Conservation (phyloP, 495 filamentous ascomycete species). For the Neurospora pannonica region DNA sequence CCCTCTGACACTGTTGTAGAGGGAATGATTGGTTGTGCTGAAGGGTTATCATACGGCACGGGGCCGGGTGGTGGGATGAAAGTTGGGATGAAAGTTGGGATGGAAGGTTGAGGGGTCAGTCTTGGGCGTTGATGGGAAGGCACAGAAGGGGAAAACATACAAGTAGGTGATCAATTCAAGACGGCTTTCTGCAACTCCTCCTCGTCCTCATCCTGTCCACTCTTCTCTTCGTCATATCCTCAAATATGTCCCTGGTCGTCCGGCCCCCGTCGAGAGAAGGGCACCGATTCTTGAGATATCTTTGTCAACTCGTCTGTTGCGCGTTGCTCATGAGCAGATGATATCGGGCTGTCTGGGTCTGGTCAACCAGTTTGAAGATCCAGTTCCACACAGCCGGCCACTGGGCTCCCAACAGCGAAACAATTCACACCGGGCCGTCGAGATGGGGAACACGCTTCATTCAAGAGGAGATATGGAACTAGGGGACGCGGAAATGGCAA, state of each 20-base stretch:
- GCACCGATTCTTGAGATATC: not conserved
- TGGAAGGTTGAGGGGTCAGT: not conserved
- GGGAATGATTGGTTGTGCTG: not conserved
- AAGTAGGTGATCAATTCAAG: not conserved
- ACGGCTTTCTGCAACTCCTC: not conserved
- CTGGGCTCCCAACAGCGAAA: slow-evolving; percentile 4
- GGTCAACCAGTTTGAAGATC: not conserved
- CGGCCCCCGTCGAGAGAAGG: not conserved
- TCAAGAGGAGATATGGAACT: slow-evolving; percentile 43
- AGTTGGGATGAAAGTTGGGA: not conserved
- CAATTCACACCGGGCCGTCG: slow-evolving; percentile 49
- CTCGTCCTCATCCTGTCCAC: not conserved
- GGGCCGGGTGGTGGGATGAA: not conserved
- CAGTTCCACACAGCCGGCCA: not conserved
- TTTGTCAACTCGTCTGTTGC: not conserved
- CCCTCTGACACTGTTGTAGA: not conserved
- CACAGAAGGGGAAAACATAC: not conserved
- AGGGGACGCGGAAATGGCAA: slow-evolving; percentile 10
- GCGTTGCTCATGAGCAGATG: not conserved
- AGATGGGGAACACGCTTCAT: slow-evolving; percentile 38
- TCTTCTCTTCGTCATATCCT: not conserved
- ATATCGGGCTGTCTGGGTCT: not conserved
- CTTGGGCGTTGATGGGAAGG: not conserved
- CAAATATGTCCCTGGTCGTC: not conserved
- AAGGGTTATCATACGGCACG: not conserved